phyloP scores from a whole-genome alignment of 2,329 filamentous ascomycete species.

The Seiridium unicorne region DNA sequence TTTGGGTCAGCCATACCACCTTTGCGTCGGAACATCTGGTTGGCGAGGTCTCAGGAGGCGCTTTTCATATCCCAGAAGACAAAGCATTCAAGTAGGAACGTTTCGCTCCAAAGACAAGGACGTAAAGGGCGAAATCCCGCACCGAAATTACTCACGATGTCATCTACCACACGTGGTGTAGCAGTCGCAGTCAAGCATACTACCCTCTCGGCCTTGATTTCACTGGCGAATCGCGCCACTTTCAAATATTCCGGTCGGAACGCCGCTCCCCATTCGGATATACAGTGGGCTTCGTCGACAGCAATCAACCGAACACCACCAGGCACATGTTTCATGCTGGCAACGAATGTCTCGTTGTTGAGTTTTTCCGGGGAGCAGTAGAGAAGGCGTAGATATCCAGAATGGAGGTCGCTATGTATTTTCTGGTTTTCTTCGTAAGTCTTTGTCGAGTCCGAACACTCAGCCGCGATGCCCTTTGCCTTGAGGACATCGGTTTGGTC shows the following conservation, averaged over 20 bases:
- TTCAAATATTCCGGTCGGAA: slow-evolving; percentile 22
- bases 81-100: too few relatives aligned
- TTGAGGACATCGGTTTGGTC: slow-evolving; percentile 57
- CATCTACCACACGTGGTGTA: slow-evolving; percentile 52
- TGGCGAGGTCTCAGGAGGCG: too few relatives aligned
- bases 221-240: slow-evolving; percentile 54
- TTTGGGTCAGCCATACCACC: too few relatives aligned
- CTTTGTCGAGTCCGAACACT: slow-evolving; percentile 56
- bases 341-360: slow-evolving; percentile 60
- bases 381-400: slow-evolving; percentile 49
- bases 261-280: slow-evolving; percentile 45
- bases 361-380: slow-evolving; percentile 60
- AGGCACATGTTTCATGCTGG: slow-evolving; percentile 50
- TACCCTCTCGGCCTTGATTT: slow-evolving; percentile 56
- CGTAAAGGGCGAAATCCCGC: too few relatives aligned
- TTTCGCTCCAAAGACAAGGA: too few relatives aligned
- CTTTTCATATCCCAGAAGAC: too few relatives aligned
- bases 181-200: slow-evolving; percentile 61
- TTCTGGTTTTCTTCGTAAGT: slow-evolving; percentile 41
- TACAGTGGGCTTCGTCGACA: slow-evolving; percentile 58
- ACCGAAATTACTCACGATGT: slow-evolving; percentile 31
- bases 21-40: too few relatives aligned
- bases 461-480: slow-evolving; percentile 48
- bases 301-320: slow-evolving; percentile 57
- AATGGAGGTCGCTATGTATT: slow-evolving; percentile 34